Base-by-base conservation (phyloP, 2,329 filamentous ascomycete genomes). In the Aspergillus puulaauensis region DNA sequence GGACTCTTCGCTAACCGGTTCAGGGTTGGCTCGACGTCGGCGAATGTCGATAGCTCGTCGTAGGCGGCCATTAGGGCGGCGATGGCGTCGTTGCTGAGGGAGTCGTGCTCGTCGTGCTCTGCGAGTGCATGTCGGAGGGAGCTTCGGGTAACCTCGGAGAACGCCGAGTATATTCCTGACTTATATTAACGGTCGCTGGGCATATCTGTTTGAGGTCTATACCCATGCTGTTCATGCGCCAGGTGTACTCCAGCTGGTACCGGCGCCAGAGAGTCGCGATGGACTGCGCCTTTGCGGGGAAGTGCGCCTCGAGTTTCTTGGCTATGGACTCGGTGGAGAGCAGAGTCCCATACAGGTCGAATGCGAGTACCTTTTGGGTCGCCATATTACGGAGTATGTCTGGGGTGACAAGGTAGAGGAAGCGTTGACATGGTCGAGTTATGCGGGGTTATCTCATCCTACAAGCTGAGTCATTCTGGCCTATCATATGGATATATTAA, bases 171-270 rank as follows among this genome's bases (percentile, higher is more conserved):
- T 53, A 79, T 67, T 44, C 82, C 87, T 90, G 12, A 6, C 0
- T 41, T 41, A 23, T 53, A 41, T 21, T 12, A 17, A 17, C 21
- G 21, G 21, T 21, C 21, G 19, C 19, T 21, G 21, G 21, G 3
- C 21, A 21, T 21, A 1, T 21, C 21, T 21, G 21, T 4, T 21
- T 21, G 21, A 21, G 3, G 21, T 21, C 21, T 4, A 21, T 21
- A 21, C 89, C 82, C 89, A 92, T 92, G 78, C 85, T 87, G 67
- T 87, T 91, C 62, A 88, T 74, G 52, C 89, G 79, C 87, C 87
- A 92, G 40, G 89, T 90, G 66, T 91, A 93, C 72, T 91, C 89
- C 8, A 92, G 77, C 71, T 92, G 89, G 67, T 88, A 88, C 31
- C 82, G 81, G 56, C 89, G 79, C 83, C 89, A 91, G 66, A 83